Evolutionary conservation across 164 flowering plant species (phyloP), one percentile per base, ranked within the genome.

Genomic region (Santalum album): DNA sequence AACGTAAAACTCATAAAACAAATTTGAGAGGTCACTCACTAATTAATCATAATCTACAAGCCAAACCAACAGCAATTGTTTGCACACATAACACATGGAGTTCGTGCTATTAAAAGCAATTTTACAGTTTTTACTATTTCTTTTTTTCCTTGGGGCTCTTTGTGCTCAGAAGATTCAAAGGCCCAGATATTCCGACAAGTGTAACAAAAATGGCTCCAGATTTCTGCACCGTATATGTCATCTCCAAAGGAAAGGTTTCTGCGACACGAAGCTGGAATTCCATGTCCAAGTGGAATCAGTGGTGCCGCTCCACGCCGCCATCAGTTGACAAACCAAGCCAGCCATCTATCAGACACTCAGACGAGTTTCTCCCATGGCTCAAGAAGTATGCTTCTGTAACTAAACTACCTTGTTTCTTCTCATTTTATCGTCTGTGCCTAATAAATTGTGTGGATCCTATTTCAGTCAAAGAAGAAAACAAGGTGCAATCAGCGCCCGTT

Each of bases 151-250:
- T 18, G 9, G n/a, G 3, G 19, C 19, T 23, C 49, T 19, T 46
- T 46, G 21, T 46, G 16, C 18, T 43, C 47, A 5, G 15, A 7
- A 70, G 64, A 65, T 78, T 75, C 66, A 75, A 59, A 59, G 55
- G 61, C 1, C 17, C 53, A 19, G 82, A 80, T 55, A 53, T 72
- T 6, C 67, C 89, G 27, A 58, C 60, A 22, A 48, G 35, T 11
- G 69, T 76, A 26, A 47, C 53, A 20, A 76, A 72, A 63, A 69
- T 38, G 7, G 76, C 74, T 6, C 77, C 84, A 20, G 78, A 66
- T 11, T 77, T 67, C 50, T 73, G 81, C 66, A 67, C 66, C 10
- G 76, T 73, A 1, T 73, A 73, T 52, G 61, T 66, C 42, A 71
- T 75, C n/a, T 44, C 62, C 45, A 75, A 73, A 58, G 76, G 76